phyloP scores from a whole-genome alignment of 2,329 filamentous ascomycete genomes.

The Aspergillus fijiensis region DNA sequence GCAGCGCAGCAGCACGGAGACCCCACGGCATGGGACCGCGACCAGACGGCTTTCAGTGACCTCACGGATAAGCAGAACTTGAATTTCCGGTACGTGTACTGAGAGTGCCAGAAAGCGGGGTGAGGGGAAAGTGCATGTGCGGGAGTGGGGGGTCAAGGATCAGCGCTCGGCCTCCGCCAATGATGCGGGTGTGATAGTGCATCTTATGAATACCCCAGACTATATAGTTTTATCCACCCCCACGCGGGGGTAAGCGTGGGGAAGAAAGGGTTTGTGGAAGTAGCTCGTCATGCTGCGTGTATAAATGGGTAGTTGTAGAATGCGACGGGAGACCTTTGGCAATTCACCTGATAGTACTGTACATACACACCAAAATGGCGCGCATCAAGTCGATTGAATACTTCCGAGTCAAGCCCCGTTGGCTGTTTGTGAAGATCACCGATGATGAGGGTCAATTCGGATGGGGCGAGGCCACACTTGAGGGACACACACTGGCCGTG shows the following conservation, averaged over 20 bases:
- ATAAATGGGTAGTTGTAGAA: not conserved
- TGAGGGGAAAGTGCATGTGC: not conserved
- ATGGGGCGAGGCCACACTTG: conserved; percentile 74
- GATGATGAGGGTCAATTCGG: conserved; percentile 66
- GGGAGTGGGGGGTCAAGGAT: not conserved
- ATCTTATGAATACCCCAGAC: not conserved
- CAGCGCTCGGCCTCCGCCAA: conserved; percentile 18
- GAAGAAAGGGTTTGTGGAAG: not conserved
- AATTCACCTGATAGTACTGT: not conserved
- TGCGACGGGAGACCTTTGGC: not conserved
- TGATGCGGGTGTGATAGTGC: not conserved
- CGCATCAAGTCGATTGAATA: conserved; percentile 69
- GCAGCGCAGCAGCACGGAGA: conserved; percentile 2
- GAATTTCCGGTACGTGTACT: conserved; percentile 35
- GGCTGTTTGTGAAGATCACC: conserved; percentile 76
- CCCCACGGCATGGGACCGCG: conserved; percentile 18
- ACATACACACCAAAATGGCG: conserved; percentile 50
- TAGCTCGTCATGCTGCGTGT: not conserved
- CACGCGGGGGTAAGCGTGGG: conserved; percentile 8
- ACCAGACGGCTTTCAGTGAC: conserved; percentile 50
- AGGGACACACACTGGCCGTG: conserved; percentile 72
- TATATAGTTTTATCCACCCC: not conserved
- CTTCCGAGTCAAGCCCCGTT: conserved; percentile 72
- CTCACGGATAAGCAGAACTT: conserved; percentile 51
- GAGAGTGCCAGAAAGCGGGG: not conserved